Conservation (phyloP, 208 protist species). For the Trypanosoma brucei region DNA sequence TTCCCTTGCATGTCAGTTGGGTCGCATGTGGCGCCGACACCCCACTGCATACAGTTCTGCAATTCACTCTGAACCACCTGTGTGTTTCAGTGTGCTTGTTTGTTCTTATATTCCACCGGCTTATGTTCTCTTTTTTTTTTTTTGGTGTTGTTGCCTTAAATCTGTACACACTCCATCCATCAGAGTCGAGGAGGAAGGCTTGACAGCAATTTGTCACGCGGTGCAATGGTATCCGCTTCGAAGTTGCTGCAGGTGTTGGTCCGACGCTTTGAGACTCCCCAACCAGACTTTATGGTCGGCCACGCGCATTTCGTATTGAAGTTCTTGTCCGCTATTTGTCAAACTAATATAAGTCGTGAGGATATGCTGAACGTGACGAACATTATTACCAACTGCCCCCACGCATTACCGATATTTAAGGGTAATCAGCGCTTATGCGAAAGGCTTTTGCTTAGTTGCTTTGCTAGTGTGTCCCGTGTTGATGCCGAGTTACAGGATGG, state of each 20-base stretch:
- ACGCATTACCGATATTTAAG: constrained; percentile 13
- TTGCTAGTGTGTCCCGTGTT: neutral
- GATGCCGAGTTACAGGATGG: constrained; percentile 10
- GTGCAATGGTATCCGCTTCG: constrained; percentile 22
- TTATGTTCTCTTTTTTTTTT: neutral
- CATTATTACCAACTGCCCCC: constrained; percentile 15
- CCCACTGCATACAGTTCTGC: too few species aligned
- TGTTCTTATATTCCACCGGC: too few species aligned
- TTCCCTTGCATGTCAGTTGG: too few species aligned
- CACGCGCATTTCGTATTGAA: constrained; percentile 6
- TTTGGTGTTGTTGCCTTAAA: neutral
- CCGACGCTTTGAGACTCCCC: constrained; percentile 9
- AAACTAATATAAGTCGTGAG: neutral
- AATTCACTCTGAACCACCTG: too few species aligned
- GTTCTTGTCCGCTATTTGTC: neutral
- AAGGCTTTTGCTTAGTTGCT: constrained; percentile 1
- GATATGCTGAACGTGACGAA: constrained; percentile 17
- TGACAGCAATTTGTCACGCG: neutral
- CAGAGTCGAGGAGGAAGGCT: neutral
- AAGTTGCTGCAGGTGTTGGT: constrained; percentile 15
- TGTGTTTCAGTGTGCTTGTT: too few species aligned
- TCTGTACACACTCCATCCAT: too few species aligned
- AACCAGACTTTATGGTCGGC: constrained; percentile 9
- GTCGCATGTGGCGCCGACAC: too few species aligned
- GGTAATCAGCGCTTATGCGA: neutral